Percentiles rank a stretch among this genome's conserved stretches.
Evolutionary conservation across 495 filamentous ascomycete genomes (phyloP).

Genomic region (Trichoderma reesei): DNA sequence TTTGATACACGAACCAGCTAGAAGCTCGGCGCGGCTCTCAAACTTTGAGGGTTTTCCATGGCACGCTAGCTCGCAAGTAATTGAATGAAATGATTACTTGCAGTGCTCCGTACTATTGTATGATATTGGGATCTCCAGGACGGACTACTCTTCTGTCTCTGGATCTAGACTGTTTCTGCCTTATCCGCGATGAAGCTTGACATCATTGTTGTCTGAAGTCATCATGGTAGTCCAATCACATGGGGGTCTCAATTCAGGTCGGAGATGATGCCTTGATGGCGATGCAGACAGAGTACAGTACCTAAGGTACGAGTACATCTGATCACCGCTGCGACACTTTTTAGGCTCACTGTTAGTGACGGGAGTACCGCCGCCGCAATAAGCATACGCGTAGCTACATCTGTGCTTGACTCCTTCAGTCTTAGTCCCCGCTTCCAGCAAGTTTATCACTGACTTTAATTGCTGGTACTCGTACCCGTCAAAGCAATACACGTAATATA

Average conservation of each 20-base stretch:
- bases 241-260: too few species aligned
- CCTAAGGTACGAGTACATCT: background rate
- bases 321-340: background rate
- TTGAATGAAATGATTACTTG: background rate
- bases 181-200: too few species aligned
- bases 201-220: too few species aligned
- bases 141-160: background rate
- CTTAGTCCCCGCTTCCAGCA: background rate
- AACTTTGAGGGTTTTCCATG: conserved; percentile 1
- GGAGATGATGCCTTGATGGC: background rate
- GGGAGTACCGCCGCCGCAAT: background rate
- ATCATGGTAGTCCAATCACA: too few species aligned
- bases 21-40: background rate
- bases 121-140: too few species aligned
- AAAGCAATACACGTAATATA: background rate
- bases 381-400: background rate
- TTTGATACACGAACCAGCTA: too few species aligned
- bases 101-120: background rate
- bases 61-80: background rate
- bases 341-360: background rate
- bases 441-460: background rate
- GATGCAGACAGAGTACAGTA: background rate
- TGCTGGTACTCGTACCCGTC: background rate
- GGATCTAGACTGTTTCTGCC: background rate
- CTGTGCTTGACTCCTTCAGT: background rate